Percentiles rank a stretch among this genome's conserved stretches.
These are phyloP conservation scores for Diplotaxis tenuifolia DNA, from an alignment of 345 rosid genomes.

Conservation along the genomic window DNA sequence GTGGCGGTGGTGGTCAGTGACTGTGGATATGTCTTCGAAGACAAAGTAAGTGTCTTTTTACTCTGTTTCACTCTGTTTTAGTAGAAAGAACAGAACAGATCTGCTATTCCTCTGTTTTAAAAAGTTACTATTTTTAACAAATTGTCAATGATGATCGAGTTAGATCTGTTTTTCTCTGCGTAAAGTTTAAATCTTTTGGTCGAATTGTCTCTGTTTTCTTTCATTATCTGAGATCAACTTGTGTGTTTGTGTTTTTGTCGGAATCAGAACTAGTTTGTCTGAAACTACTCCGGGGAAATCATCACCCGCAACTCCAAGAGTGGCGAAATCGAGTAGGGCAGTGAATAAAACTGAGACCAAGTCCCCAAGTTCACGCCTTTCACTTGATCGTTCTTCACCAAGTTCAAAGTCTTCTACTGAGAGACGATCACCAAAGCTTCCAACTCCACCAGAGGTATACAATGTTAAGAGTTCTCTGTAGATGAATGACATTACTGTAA, in stretches of 20 bases:
- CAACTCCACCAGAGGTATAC: slow-evolving; percentile 65
- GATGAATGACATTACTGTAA: too few species aligned
- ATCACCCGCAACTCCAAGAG: slow-evolving; percentile 72
- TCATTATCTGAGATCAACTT: neutral
- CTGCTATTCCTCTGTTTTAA: neutral
- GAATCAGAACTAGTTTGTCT: slow-evolving; percentile 61
- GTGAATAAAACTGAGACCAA: slow-evolving; percentile 57
- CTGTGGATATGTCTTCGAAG: slow-evolving; percentile 38
- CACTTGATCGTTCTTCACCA: slow-evolving; percentile 69
- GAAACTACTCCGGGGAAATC: slow-evolving; percentile 67
- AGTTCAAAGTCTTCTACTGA: slow-evolving; percentile 69
- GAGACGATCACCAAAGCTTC: slow-evolving; percentile 63
- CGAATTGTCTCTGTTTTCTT: neutral
- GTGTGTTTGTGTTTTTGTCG: slow-evolving; percentile 19
- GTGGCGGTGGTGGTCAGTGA: neutral
- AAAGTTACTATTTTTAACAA: slow-evolving; percentile 31
- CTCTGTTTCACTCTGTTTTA: neutral
- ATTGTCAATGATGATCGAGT: slow-evolving; percentile 25
- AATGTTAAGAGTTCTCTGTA: neutral
- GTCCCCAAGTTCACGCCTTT: slow-evolving; percentile 58
- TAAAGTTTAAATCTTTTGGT: neutral
- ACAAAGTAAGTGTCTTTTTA: slow-evolving; percentile 27
- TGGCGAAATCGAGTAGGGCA: slow-evolving; percentile 54
- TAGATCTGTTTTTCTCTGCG: neutral
- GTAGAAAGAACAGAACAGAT: slow-evolving; percentile 25